Conservation (phyloP, 805 yeast genomes). For the Yamadazyma olivae region DNA sequence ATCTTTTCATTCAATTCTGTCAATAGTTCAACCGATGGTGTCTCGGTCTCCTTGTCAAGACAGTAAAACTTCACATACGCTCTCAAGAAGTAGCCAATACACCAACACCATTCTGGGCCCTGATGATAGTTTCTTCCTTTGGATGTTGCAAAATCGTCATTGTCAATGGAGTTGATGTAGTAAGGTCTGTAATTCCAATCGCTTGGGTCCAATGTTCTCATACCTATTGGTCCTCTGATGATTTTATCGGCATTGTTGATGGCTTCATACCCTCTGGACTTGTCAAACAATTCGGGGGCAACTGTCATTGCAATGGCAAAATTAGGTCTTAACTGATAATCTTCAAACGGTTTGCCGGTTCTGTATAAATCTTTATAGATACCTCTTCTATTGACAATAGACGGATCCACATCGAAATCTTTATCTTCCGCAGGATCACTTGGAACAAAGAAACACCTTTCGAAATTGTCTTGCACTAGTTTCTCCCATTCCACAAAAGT, state of each 20-base stretch:
- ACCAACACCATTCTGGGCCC: constrained; percentile 99
- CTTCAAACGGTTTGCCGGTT: constrained; percentile 87
- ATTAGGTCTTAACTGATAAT: constrained; percentile 89
- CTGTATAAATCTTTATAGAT: constrained; percentile 84
- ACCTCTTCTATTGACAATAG: constrained; percentile 82
- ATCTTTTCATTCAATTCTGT: constrained; percentile 53
- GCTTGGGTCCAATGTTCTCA: constrained; percentile 88
- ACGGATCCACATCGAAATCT: constrained; percentile 57
- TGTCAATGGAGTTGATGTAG: constrained; percentile 77
- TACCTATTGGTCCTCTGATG: constrained; percentile 86
- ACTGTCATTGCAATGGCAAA: constrained; percentile 91
- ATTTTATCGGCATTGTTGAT: constrained; percentile 66
- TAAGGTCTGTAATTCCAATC: constrained; percentile 91
- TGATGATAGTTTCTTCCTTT: constrained; percentile 97
- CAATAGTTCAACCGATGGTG: constrained; percentile 50
- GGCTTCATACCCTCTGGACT: constrained; percentile 59
- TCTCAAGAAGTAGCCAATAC: constrained; percentile 79
- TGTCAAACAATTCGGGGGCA: constrained; percentile 86
- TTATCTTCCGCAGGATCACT: constrained; percentile 56
- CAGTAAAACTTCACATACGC: constrained; percentile 59
- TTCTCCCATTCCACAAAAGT: constrained; percentile 69
- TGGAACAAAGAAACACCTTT: constrained; percentile 77
- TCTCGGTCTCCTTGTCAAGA: constrained; percentile 29
- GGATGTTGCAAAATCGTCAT: constrained; percentile 83
- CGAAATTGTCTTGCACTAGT: constrained; percentile 70